Evolutionary conservation across 1,139 yeast species (phyloP).

Genomic region (Blastobotrys petasosporus): DNA sequence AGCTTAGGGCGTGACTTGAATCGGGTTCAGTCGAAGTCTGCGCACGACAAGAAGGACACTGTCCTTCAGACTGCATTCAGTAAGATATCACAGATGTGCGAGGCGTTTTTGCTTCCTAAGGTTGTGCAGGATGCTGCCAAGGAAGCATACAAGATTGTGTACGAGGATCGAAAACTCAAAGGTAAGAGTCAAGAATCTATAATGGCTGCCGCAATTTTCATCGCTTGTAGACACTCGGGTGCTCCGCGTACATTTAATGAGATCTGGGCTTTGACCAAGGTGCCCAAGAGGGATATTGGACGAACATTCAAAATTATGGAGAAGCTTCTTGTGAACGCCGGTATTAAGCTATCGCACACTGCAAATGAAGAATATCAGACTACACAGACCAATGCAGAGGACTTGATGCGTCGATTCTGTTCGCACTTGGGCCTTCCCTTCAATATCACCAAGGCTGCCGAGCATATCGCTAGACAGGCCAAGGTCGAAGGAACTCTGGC

Average conservation of each 20-base stretch:
- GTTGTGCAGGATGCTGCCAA: constrained; percentile 97
- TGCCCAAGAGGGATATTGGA: constrained; percentile 91
- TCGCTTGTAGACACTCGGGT: constrained; percentile 91
- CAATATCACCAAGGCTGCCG: constrained; percentile 89
- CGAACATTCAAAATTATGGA: constrained; percentile 68
- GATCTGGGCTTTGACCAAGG: constrained; percentile 91
- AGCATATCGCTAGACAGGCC: constrained; percentile 81
- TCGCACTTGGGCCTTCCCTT: constrained; percentile 85
- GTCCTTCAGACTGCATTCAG: constrained; percentile 86
- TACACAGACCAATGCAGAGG: constrained; percentile 89
- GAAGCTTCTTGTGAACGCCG: constrained; percentile 45
- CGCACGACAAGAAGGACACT: constrained; percentile 81
- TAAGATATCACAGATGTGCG: constrained; percentile 92
- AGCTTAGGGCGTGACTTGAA: constrained; percentile 80
- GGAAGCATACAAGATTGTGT: constrained; percentile 87
- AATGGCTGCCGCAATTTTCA: constrained; percentile 93
- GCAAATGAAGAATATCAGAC: constrained; percentile 46
- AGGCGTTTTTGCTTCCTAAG: constrained; percentile 89
- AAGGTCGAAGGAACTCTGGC: constrained; percentile 91
- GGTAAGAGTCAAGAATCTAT: constrained; percentile 92
- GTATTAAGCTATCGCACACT: constrained; percentile 30
- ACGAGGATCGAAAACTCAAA: constrained; percentile 79
- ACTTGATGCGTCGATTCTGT: constrained; percentile 91
- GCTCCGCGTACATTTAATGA: constrained; percentile 96
- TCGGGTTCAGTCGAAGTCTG: constrained; percentile 71